Base-by-base conservation (phyloP, 2,329 filamentous ascomycete species). In the Cercospora sp. region DNA sequence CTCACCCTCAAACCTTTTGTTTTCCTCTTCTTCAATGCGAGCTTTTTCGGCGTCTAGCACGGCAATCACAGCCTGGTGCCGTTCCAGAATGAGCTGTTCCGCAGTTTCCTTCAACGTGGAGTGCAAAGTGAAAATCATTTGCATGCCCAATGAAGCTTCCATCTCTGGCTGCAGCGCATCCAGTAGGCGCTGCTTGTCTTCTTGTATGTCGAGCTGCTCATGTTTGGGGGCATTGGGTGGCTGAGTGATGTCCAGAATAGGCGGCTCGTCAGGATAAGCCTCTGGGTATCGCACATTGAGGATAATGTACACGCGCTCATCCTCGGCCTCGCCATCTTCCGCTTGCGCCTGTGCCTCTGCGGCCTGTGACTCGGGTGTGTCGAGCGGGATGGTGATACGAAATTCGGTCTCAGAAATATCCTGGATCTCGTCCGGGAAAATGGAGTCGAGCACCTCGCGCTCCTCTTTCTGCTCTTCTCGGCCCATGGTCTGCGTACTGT, bases 341-440 rank as follows among this genome's bases (percentile, higher is more conserved):
- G 26, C 30, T 26, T 26, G 23, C 26, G 18, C n/a, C 18, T 20
- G 23, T 18, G 42, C 40, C 10, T 48, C 40, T 23, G 45, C 26
- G 26, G 20, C 45, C 33, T 64, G 62, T 26, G 59, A 61, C 51
- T 64, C 48, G n/a, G 62, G 65, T 16, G 69, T 59, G 72, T 99
- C 95, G 66, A 99, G 87, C n/a, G 86, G 84, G 78, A 98, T 90
- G 63, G 89, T 88, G 84, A 99, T 90, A 78, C 91, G 90, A 83
- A 91, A 98, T 79, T 96, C 91, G 66, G 88, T 92, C 64, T 97
- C 93, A 74, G 92, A 95, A 76, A 97, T 89, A 79, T 97, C 95
- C 95, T 78, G 94, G 74, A 99, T 97, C 83, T 99, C 95, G 69
- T 99, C 94, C 1, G 95, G 93, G 75, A 98, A 99, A 78, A 99